phyloP scores from a whole-genome alignment of 2,329 filamentous ascomycete genomes.

The Cyphellophora attinorum region DNA sequence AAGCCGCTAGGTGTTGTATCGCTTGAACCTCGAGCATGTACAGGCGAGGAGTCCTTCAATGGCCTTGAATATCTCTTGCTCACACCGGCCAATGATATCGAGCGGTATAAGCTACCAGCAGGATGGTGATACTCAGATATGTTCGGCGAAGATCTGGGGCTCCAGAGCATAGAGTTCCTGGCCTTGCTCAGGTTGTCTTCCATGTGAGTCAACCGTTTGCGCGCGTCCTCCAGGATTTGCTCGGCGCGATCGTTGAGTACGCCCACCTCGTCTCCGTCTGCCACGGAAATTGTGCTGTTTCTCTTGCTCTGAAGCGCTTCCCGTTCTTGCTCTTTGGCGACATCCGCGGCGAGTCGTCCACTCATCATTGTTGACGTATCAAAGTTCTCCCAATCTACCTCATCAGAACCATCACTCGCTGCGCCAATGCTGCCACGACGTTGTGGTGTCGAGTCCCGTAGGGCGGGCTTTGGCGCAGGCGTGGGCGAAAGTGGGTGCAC shows the following conservation, averaged over 20 bases:
- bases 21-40: constrained; percentile 30
- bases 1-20: constrained; percentile 26
- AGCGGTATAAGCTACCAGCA: constrained; percentile 31
- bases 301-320: constrained; percentile 21
- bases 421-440: constrained; percentile 46
- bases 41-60: constrained; percentile 23
- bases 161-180: constrained; percentile 54
- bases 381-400: constrained; percentile 20
- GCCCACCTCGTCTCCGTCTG: constrained; percentile 59
- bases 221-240: constrained; percentile 85
- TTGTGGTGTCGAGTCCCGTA: constrained; percentile 4
- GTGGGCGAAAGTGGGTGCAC: constrained; percentile 11
- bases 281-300: constrained; percentile 28
- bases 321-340: constrained; percentile 17
- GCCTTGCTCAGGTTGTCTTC: constrained; percentile 81
- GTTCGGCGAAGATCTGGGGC: constrained; percentile 39
- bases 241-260: constrained; percentile 76
- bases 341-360: constrained; percentile 15
- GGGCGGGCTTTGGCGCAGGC: constrained; percentile 4
- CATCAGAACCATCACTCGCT: constrained; percentile 19
- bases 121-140: constrained; percentile 31
- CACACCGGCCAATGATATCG: constrained; percentile 24
- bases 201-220: constrained; percentile 82
- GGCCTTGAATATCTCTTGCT: constrained; percentile 11
- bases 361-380: constrained; percentile 17